These are phyloP conservation scores for Cryomyces minteri DNA, from an alignment of 495 filamentous ascomycete species.

Conservation along the genomic window DNA sequence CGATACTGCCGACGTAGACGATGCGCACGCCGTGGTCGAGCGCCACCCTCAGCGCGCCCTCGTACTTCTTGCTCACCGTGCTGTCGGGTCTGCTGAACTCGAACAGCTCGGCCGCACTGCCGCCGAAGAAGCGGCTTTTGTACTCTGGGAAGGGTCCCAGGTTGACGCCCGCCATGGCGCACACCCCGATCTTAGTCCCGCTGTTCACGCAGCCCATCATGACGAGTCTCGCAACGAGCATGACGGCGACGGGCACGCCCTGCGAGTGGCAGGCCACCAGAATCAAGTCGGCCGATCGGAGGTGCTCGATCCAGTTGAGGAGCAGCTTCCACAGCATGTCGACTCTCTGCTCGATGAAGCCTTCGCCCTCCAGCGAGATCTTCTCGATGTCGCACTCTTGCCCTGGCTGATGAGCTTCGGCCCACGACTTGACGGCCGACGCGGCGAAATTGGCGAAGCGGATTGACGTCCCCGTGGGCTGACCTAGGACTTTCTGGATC, in stretches of 20 bases:
- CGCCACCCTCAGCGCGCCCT: constrained; percentile 48
- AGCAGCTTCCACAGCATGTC: constrained; percentile 86
- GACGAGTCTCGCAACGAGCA: constrained; percentile 85
- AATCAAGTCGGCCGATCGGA: constrained; percentile 74
- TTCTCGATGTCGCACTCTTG: constrained; percentile 62
- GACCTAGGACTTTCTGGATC: constrained; percentile 72
- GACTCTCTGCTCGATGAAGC: constrained; percentile 79
- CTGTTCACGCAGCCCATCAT: constrained; percentile 53
- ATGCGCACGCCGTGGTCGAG: constrained; percentile 66
- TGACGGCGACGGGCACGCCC: constrained; percentile 82
- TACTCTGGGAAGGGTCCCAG: constrained; percentile 81
- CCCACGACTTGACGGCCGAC: constrained; percentile 66
- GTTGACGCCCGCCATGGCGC: constrained; percentile 91
- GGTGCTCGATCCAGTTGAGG: constrained; percentile 86
- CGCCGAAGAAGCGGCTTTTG: constrained; percentile 66
- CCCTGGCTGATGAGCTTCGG: constrained; percentile 36
- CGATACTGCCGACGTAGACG: constrained; percentile 77
- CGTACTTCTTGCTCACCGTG: constrained; percentile 64
- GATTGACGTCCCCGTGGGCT: constrained; percentile 87
- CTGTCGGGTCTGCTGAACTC: constrained; percentile 71
- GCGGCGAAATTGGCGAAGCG: constrained; percentile 82
- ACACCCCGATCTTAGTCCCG: constrained; percentile 50
- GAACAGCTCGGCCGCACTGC: constrained; percentile 80
- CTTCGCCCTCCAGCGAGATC: constrained; percentile 91
- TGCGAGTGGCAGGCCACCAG: constrained; percentile 86